A percentile compares a stretch with the other conserved stretches of the same genome.
Evolutionary conservation across 306 rosid species (phyloP).

Genomic region (Arachis stenosperma): DNA sequence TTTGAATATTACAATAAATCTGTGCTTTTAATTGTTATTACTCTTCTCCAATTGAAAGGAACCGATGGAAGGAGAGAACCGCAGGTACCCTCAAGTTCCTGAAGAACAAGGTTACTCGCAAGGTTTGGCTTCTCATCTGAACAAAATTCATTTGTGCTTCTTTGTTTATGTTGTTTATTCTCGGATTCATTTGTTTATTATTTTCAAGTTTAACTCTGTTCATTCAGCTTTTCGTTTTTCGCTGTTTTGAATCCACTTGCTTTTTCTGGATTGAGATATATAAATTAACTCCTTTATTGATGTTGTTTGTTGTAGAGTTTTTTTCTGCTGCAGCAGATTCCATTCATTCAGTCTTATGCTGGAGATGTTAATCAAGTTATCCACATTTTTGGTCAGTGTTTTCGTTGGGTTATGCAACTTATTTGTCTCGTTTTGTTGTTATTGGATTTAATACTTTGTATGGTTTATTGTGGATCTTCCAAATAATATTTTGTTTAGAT

Average conservation of each 20-base stretch:
- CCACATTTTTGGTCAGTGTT: slow-evolving; percentile 54
- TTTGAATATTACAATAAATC: too few relatives aligned
- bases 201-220: not conserved
- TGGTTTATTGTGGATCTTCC: slow-evolving; percentile 52
- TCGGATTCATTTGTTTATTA: too few relatives aligned
- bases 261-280: not conserved
- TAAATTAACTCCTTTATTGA: slow-evolving; percentile 37
- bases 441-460: slow-evolving; percentile 30
- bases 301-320: slow-evolving; percentile 45
- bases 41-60: too few relatives aligned
- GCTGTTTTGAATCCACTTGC: too few relatives aligned
- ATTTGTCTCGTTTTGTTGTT: slow-evolving; percentile 19
- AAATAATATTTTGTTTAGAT: slow-evolving; percentile 1
- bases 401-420: slow-evolving; percentile 28
- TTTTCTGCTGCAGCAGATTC: slow-evolving; percentile 51
- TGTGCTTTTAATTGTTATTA: too few relatives aligned
- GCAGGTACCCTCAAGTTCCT: too few relatives aligned
- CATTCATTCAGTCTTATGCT: slow-evolving; percentile 47
- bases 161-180: too few relatives aligned
- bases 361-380: slow-evolving; percentile 42
- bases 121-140: too few relatives aligned
- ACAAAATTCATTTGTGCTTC: too few relatives aligned
- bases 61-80: too few relatives aligned
- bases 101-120: too few relatives aligned
- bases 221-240: slow-evolving; percentile 19